Conservation (phyloP, 129 eudicot species). For the Apium graveolens region DNA sequence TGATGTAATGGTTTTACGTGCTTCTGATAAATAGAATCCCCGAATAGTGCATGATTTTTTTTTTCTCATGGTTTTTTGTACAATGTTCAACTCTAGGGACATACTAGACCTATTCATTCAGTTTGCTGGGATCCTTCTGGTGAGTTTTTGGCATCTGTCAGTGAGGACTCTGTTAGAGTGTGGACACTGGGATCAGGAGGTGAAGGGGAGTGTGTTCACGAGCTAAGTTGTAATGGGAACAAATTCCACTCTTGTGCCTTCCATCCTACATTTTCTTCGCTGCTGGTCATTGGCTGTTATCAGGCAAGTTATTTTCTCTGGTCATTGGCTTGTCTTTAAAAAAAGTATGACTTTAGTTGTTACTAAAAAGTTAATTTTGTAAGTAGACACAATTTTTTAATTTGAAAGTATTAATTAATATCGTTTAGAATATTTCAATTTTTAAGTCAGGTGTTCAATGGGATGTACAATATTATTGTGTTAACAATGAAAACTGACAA, state of each 20-base stretch:
- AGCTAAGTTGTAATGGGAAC: constrained; percentile 49
- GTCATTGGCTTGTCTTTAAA: not conserved
- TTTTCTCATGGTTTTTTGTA: not conserved
- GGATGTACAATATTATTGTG: not conserved
- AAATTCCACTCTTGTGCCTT: constrained; percentile 53
- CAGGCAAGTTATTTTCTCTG: constrained; percentile 31
- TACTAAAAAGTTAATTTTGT: not conserved
- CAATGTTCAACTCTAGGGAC: constrained; percentile 29
- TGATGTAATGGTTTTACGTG: too few species aligned
- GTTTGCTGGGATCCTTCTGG: constrained; percentile 60
- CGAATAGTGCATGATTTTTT: not conserved
- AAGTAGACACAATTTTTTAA: not conserved
- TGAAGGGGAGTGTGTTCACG: constrained; percentile 50
- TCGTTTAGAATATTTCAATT: not conserved
- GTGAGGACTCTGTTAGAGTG: constrained; percentile 59
- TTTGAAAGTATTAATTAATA: not conserved
- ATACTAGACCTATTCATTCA: constrained; percentile 43
- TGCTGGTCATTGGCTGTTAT: constrained; percentile 59
- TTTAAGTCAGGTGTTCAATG: not conserved
- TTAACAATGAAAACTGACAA: not conserved
- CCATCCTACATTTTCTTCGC: constrained; percentile 43
- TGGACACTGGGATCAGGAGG: constrained; percentile 47
- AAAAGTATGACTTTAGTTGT: not conserved
- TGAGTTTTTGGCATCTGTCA: constrained; percentile 52
- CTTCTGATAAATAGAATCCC: not conserved